Evolutionary conservation across 169 alveolate species (phyloP).

Genomic region (Plasmodium knowlesi): DNA sequence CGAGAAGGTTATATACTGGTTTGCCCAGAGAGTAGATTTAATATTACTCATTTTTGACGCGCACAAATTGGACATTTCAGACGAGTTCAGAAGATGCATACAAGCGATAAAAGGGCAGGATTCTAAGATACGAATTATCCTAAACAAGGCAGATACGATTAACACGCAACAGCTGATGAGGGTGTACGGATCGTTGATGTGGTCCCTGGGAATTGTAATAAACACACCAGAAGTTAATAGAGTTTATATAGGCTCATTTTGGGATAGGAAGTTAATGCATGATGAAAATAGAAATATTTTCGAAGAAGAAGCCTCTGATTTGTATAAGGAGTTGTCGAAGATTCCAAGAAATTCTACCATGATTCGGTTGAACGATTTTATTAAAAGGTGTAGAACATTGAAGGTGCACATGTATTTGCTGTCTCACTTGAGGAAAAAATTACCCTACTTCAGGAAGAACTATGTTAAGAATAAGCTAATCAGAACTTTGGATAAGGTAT

Average conservation of each 20-base stretch:
- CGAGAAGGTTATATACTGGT: conserved; percentile 88
- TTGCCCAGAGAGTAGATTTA: conserved; percentile 86
- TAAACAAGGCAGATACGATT: conserved; percentile 82
- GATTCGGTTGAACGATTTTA: conserved; percentile 81
- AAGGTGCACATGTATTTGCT: conserved; percentile 71
- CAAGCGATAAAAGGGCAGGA: conserved; percentile 79
- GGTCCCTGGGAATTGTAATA: conserved; percentile 83
- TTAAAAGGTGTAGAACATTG: conserved; percentile 81
- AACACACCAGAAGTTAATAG: conserved; percentile 82
- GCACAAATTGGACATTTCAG: conserved; percentile 87
- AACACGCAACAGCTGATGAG: conserved; percentile 88
- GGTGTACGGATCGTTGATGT: conserved; percentile 88
- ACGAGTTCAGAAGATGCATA: conserved; percentile 85
- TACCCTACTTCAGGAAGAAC: conserved; percentile 67
- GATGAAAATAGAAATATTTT: conserved; percentile 83
- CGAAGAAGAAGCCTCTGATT: conserved; percentile 85
- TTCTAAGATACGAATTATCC: conserved; percentile 79
- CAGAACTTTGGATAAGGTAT: conserved; percentile 36
- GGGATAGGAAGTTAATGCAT: conserved; percentile 83
- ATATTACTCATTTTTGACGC: conserved; percentile 86
- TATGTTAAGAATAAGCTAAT: conserved; percentile 36
- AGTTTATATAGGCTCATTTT: conserved; percentile 84
- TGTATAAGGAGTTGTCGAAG: conserved; percentile 80
- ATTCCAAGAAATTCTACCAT: conserved; percentile 83
- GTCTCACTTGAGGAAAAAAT: conserved; percentile 64